A percentile compares a stretch with the other conserved stretches of the same genome.
Evolutionary conservation across 768 basidiomycete species (phyloP).

Genomic region (Naganishia antarctica): DNA sequence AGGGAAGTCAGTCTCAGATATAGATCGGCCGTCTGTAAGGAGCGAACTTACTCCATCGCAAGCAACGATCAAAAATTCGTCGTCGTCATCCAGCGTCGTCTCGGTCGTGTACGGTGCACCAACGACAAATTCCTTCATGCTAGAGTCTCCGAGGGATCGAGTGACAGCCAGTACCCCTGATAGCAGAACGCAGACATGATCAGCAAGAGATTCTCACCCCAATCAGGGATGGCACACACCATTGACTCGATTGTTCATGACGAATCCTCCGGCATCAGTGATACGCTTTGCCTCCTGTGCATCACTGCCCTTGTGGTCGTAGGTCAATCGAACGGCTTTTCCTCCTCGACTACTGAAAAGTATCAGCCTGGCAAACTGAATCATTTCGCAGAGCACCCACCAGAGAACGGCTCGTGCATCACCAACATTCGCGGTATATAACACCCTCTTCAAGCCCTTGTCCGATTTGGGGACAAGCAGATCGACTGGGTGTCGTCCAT

Average conservation of each 20-base stretch:
- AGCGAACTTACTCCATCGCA: conserved; percentile 90
- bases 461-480: conserved; percentile 57
- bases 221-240: conserved; percentile 52
- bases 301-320: conserved; percentile 97
- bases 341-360: conserved; percentile 60
- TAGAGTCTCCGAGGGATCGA: conserved; percentile 87
- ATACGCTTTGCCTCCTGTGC: conserved; percentile 96
- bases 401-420: conserved; percentile 93
- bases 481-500: conserved; percentile 55
- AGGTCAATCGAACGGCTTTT: conserved; percentile 84
- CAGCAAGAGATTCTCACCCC: neutral
- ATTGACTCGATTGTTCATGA: conserved; percentile 97
- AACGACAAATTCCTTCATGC: conserved; percentile 99
- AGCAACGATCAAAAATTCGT: conserved; percentile 90
- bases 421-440: conserved; percentile 95
- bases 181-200: too few species aligned
- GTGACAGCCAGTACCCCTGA: conserved; percentile 82
- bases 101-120: conserved; percentile 98
- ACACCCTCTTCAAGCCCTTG: conserved; percentile 60
- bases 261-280: conserved; percentile 94
- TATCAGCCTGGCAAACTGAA: neutral
- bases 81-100: conserved; percentile 79
- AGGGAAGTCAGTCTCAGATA: neutral
- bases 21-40: too few species aligned
- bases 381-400: conserved; percentile 36